Evolutionary conservation across 2,329 filamentous ascomycete species (phyloP).

Genomic region (Cladophialophora psammophila): DNA sequence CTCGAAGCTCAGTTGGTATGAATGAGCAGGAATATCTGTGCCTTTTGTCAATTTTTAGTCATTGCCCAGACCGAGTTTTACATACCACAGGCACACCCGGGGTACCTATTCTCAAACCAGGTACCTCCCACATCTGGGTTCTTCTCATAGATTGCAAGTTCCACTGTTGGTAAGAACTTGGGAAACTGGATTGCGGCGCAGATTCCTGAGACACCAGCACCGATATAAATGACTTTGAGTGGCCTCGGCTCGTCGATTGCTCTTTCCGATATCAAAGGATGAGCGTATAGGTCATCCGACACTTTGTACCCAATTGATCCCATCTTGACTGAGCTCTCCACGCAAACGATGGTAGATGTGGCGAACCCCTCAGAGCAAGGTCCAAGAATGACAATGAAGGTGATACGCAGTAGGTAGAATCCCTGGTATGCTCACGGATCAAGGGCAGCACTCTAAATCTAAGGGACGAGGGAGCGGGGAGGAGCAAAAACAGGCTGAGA

Average conservation of each 20-base stretch:
- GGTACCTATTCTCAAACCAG: constrained; percentile 42
- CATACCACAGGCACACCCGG: constrained; percentile 36
- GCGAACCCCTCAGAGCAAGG: background rate
- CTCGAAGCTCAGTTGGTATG: constrained; percentile 36
- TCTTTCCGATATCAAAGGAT: constrained; percentile 38
- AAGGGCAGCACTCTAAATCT: background rate
- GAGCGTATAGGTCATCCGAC: constrained; percentile 25
- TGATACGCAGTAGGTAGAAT: background rate
- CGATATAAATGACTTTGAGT: constrained; percentile 45
- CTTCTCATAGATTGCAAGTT: constrained; percentile 42
- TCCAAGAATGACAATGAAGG: background rate
- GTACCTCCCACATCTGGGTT: constrained; percentile 46
- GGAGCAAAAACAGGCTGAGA: background rate
- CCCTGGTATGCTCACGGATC: background rate
- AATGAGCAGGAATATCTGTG: constrained; percentile 36
- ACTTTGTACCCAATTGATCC: constrained; percentile 33
- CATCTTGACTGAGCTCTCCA: constrained; percentile 18
- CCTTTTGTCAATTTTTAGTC: background rate
- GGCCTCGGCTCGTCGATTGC: constrained; percentile 36
- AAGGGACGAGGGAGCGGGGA: background rate
- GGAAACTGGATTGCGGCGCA: constrained; percentile 37
- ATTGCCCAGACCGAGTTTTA: background rate
- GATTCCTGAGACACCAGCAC: constrained; percentile 48
- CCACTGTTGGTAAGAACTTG: constrained; percentile 29
- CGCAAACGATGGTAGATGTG: background rate